A percentile compares a stretch with the other conserved stretches of the same genome.
Evolutionary conservation across 805 yeast species (phyloP).

Genomic region (Isabelozyma rhagii): DNA sequence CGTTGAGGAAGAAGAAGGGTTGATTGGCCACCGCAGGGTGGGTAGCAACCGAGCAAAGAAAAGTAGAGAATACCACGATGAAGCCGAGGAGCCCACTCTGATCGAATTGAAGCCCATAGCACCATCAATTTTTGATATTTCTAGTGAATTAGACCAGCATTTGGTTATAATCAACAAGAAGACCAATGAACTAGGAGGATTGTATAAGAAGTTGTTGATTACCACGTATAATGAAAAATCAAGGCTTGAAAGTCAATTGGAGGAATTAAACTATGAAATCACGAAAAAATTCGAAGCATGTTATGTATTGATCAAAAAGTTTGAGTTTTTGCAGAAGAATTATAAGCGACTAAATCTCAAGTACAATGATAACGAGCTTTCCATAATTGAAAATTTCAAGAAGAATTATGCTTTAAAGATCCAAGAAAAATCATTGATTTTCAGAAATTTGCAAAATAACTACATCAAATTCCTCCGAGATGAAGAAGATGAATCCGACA

Average conservation of each 20-base stretch:
- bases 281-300: constrained; percentile 77
- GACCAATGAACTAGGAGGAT: constrained; percentile 57
- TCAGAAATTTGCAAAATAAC: constrained; percentile 83
- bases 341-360: constrained; percentile 39
- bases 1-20: constrained; percentile 58
- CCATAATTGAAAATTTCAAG: constrained; percentile 75
- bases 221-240: constrained; percentile 86
- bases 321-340: constrained; percentile 42
- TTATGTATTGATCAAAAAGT: constrained; percentile 69
- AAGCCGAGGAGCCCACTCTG: constrained; percentile 18
- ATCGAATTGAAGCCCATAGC: constrained; percentile 68
- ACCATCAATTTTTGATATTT: constrained; percentile 74
- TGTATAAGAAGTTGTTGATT: constrained; percentile 78
- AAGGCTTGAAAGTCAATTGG: constrained; percentile 73
- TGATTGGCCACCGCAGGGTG: constrained; percentile 34
- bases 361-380: constrained; percentile 47
- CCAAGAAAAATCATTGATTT: constrained; percentile 72
- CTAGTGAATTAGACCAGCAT: constrained; percentile 66
- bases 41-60: constrained; percentile 6
- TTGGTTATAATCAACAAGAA: constrained; percentile 50
- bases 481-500: constrained; percentile 61
- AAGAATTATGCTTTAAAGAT: constrained; percentile 81
- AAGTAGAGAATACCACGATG: neutral
- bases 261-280: constrained; percentile 68
- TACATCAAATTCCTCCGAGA: constrained; percentile 81